Base-by-base conservation (phyloP, 768 basidiomycete species). In the Macrolepiota albuminosa region DNA sequence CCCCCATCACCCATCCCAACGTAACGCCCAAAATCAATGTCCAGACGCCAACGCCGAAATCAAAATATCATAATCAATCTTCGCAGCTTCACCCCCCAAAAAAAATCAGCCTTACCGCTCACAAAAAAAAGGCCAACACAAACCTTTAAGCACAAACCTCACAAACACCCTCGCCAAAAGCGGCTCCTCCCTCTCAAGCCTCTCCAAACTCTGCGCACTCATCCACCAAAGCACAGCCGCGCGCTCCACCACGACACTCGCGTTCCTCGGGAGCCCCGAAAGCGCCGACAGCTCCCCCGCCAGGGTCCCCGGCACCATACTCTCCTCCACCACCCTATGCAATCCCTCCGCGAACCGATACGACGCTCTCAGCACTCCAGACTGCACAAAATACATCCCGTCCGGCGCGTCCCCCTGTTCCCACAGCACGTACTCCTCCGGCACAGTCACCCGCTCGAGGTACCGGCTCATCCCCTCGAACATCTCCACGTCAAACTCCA, bases 301-400 rank as follows among this genome's bases (percentile, higher is more conserved):
- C 2, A 98, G 75, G 0, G 94, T 93, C 2, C 95, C 95, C 4
- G 93, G 85, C 0, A 95, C 92, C 94, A 96, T 96, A 2, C 89
- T 91, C 74, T 96, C 94, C 67, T 91, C 88, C 52, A 93, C 85
- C 6, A 93, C 85, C 6, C 73, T 70, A 29, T 83, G 81, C 6
- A 83, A 75, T 63, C 89, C 83, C 52, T 85, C 85, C 2, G 84
- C 85, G 68, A 94, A 95, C 48, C 77, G 72, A 73, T 98, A 98
- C 21, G 81, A 81, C 0, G 95, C 96, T 10, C 91, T 80, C 36
- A 99, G 78, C 36, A 93, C 83, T 8, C 96, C 96, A 0, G 86
- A 82, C 66, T 97, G 88, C 64, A 99, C 86, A 66, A 98, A 80
- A 75, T 95, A 98, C 31, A 98, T 72, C 5, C 90, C 93, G 67